Evolutionary conservation across 179 eudicot genomes (phyloP).

Genomic region (Spergularia azorica): DNA sequence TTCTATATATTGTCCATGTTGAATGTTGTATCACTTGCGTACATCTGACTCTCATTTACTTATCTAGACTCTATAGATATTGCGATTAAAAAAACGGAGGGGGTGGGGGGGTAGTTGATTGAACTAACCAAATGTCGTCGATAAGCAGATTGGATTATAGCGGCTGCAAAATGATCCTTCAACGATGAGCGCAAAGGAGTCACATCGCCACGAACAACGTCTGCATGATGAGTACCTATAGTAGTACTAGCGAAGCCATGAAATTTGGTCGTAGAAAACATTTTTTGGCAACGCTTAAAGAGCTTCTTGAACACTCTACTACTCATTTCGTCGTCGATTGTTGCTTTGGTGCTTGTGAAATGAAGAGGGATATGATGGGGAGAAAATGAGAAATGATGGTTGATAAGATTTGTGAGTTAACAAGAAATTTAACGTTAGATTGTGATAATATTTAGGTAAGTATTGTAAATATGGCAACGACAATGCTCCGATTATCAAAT

Average conservation of each 20-base stretch:
- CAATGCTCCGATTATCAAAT: not conserved
- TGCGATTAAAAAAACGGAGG: too few species aligned
- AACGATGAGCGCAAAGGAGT: not conserved
- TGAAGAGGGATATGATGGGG: not conserved
- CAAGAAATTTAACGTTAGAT: not conserved
- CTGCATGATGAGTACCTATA: not conserved
- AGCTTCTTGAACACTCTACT: constrained; percentile 1
- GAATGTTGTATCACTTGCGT: too few species aligned
- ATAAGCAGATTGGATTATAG: constrained; percentile 13
- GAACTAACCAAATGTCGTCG: constrained; percentile 12
- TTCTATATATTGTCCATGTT: too few species aligned
- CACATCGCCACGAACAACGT: not conserved
- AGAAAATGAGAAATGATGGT: not conserved
- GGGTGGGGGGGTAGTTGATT: not conserved
- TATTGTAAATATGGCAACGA: not conserved
- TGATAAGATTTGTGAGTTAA: not conserved
- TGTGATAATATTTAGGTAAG: not conserved
- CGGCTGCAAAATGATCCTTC: constrained; percentile 17
- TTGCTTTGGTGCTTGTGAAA: not conserved
- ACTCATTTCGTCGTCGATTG: not conserved
- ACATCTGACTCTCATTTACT: too few species aligned
- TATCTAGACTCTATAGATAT: too few species aligned
- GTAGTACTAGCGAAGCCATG: not conserved
- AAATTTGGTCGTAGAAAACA: not conserved
- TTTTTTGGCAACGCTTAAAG: not conserved